Conservation (phyloP, 1,284 basidiomycete genomes). For the Marasmius sp. region DNA sequence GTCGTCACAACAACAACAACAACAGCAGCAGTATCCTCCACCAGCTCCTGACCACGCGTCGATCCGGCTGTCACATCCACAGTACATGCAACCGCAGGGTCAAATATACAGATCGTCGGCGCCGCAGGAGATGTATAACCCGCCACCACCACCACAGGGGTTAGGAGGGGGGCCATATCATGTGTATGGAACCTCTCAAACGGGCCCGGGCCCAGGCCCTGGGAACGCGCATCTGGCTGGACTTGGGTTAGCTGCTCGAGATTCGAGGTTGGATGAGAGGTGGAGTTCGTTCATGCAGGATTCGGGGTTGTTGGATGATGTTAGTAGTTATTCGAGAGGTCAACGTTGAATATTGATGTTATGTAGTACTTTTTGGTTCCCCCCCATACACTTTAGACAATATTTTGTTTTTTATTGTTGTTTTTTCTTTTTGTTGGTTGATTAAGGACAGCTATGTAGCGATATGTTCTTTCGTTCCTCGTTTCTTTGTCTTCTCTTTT, state of each 20-base stretch:
- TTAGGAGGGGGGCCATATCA: neutral
- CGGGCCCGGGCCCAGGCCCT: slow-evolving; percentile 5
- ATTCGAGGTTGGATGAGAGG: slow-evolving; percentile 53
- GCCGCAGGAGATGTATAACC: slow-evolving; percentile 3
- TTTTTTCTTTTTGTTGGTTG: neutral
- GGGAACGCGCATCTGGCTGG: slow-evolving; percentile 43
- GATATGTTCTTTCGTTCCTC: neutral
- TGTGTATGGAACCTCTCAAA: slow-evolving; percentile 1
- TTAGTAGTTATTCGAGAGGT: slow-evolving; percentile 13
- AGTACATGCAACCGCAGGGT: slow-evolving; percentile 2
- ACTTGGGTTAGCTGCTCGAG: slow-evolving; percentile 51
- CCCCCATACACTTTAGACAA: neutral
- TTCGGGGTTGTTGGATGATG: slow-evolving; percentile 44
- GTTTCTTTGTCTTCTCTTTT: neutral
- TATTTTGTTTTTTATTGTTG: neutral
- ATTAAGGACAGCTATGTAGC: neutral
- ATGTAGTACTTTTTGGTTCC: neutral
- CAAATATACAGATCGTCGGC: neutral
- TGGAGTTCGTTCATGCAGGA: slow-evolving; percentile 64
- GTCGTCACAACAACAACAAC: slow-evolving; percentile 5
- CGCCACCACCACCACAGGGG: no score
- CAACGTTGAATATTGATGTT: neutral
- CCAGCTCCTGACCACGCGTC: neutral
- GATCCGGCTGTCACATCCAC: slow-evolving; percentile 10
- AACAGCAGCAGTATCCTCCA: slow-evolving; percentile 5